phyloP scores from a whole-genome alignment of 257 asterid species.

The Solanum sitiens region DNA sequence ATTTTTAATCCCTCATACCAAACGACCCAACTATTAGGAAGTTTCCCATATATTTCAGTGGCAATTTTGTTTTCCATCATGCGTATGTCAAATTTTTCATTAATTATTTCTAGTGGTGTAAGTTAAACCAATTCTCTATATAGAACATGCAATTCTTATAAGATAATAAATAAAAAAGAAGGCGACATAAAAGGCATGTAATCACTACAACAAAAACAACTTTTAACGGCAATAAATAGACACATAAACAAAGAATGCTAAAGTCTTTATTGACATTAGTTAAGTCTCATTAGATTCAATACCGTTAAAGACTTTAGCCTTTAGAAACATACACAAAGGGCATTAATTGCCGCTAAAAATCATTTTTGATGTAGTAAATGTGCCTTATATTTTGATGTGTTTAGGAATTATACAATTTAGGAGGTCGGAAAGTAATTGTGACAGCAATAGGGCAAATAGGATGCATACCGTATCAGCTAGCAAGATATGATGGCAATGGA shows the following conservation, averaged over 20 bases:
- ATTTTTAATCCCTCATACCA: too few relatives aligned
- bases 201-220: too few relatives aligned
- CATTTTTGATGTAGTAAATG: too few relatives aligned
- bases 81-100: neutral
- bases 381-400: neutral
- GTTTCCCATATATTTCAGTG: neutral
- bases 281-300: too few relatives aligned
- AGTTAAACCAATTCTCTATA: neutral
- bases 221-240: too few relatives aligned
- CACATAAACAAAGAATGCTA: too few relatives aligned
- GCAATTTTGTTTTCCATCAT: neutral
- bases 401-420: slow-evolving; percentile 56
- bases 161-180: too few relatives aligned
- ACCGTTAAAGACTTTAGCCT: too few relatives aligned
- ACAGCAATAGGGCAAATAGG: slow-evolving; percentile 70
- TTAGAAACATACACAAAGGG: too few relatives aligned
- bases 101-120: neutral
- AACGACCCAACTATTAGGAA: too few relatives aligned
- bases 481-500: slow-evolving; percentile 51
- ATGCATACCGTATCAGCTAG: slow-evolving; percentile 82
- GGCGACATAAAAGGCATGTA: neutral
- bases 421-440: slow-evolving; percentile 75
- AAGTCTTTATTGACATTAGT: too few relatives aligned
- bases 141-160: neutral
- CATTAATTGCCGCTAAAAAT: too few relatives aligned